Percentiles rank a stretch among this genome's conserved stretches.
Evolutionary conservation across 176 grass and related monocot genomes (phyloP).

Genomic region (Avena eriantha): DNA sequence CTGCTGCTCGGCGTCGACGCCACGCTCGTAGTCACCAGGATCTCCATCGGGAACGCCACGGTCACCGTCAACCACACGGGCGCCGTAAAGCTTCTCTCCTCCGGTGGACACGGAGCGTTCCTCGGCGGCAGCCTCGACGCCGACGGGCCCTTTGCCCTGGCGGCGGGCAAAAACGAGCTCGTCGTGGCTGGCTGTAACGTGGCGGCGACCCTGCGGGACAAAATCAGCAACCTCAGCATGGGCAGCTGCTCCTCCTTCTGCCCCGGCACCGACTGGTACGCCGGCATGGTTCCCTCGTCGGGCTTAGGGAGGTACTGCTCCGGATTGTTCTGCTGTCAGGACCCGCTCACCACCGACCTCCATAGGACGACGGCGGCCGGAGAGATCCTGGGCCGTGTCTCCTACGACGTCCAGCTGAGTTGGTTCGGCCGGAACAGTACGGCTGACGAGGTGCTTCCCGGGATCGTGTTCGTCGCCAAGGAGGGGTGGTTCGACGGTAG

Average conservation of each 20-base stretch:
- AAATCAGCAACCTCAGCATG: neutral
- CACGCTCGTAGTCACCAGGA: neutral
- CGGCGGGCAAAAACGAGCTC: neutral
- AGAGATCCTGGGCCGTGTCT: neutral
- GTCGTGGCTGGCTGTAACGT: slow-evolving; percentile 22
- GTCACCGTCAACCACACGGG: neutral
- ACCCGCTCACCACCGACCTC: neutral
- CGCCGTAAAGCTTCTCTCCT: neutral
- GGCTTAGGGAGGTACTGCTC: too few relatives aligned
- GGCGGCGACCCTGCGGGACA: neutral
- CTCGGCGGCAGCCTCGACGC: neutral
- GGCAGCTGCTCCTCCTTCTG: slow-evolving; percentile 38
- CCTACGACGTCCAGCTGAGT: neutral
- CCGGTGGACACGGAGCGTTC: neutral
- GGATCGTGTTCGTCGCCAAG: neutral
- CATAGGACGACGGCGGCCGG: too few relatives aligned
- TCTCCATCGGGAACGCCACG: neutral
- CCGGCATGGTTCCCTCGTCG: neutral
- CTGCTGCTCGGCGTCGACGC: neutral
- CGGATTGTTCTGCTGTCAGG: neutral
- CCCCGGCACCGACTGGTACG: neutral
- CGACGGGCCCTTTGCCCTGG: neutral
- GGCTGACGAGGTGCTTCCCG: neutral
- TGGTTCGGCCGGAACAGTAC: neutral
- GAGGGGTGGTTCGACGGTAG: slow-evolving; percentile 18